These are phyloP conservation scores for Peterozyma toletana DNA, from an alignment of 805 yeast genomes.

Conservation along the genomic window DNA sequence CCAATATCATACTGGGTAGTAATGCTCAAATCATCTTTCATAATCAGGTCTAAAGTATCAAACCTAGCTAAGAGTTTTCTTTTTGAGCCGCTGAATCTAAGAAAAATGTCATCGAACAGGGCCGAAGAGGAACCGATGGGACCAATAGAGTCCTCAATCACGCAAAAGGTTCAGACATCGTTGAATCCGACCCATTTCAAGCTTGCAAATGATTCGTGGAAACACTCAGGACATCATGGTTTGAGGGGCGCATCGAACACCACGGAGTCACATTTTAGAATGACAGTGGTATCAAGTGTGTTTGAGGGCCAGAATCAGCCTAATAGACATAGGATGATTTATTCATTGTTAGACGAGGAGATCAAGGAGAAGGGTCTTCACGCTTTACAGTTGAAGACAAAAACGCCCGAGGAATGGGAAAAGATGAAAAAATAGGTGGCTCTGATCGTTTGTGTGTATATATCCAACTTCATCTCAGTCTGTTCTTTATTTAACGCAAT, in stretches of 20 bases:
- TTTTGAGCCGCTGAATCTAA: not conserved
- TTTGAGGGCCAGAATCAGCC: slow-evolving; percentile 65
- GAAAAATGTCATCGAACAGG: slow-evolving; percentile 3
- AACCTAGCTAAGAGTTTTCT: no score
- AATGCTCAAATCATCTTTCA: no score
- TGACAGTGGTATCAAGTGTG: slow-evolving; percentile 62
- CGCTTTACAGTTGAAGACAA: slow-evolving; percentile 80
- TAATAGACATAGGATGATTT: slow-evolving; percentile 71
- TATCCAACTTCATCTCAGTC: slow-evolving; percentile 1
- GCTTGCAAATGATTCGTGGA: slow-evolving; percentile 75
- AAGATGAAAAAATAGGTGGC: slow-evolving; percentile 6
- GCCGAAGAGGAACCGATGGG: slow-evolving; percentile 18
- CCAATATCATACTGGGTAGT: no score
- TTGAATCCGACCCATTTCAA: slow-evolving; percentile 40
- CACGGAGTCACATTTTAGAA: slow-evolving; percentile 76
- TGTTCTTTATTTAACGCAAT: not conserved
- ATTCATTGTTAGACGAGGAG: slow-evolving; percentile 64
- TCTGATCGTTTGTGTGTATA: slow-evolving; percentile 1
- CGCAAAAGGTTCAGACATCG: slow-evolving; percentile 30
- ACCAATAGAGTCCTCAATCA: slow-evolving; percentile 46
- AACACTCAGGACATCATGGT: slow-evolving; percentile 84
- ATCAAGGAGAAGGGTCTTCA: slow-evolving; percentile 68
- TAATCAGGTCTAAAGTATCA: no score
- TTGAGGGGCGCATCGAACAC: slow-evolving; percentile 65
- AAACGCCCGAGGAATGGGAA: slow-evolving; percentile 55